Conservation (phyloP, 176 grass and related monocot species). For the Ensete glaucum region DNA sequence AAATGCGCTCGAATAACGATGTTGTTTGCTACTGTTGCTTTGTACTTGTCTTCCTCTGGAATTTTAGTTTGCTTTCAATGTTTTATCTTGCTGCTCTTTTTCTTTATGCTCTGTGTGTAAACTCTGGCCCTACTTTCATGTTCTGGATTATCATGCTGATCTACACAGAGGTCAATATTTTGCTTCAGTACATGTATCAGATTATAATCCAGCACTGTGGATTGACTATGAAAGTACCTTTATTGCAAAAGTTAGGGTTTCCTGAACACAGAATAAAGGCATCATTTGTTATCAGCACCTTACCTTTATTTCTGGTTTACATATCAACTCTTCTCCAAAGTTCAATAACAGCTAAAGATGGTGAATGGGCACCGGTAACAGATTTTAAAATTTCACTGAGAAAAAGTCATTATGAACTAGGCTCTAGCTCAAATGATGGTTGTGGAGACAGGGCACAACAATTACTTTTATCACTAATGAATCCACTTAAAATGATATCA, state of each 20-base stretch:
- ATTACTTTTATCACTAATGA: slow-evolving; percentile 47
- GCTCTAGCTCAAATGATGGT: slow-evolving; percentile 27
- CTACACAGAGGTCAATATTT: slow-evolving; percentile 89
- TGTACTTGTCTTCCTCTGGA: slow-evolving; percentile 86
- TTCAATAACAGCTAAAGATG: slow-evolving; percentile 89
- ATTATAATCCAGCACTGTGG: slow-evolving; percentile 99
- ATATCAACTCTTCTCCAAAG: slow-evolving; percentile 91
- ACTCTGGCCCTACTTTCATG: slow-evolving; percentile 79
- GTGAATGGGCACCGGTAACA: slow-evolving; percentile 89
- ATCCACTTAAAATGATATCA: slow-evolving; percentile 44
- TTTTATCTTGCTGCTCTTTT: slow-evolving; percentile 91
- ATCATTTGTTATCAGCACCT: slow-evolving; percentile 84
- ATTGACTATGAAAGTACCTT: slow-evolving; percentile 54
- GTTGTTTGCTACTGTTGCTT: slow-evolving; percentile 98
- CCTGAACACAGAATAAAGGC: slow-evolving; percentile 80
- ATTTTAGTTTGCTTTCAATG: slow-evolving; percentile 97
- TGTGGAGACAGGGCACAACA: slow-evolving; percentile 37
- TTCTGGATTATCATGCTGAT: slow-evolving; percentile 97
- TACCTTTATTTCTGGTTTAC: slow-evolving; percentile 93
- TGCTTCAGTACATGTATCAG: slow-evolving; percentile 90
- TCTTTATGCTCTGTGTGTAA: slow-evolving; percentile 92
- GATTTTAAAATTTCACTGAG: slow-evolving; percentile 71
- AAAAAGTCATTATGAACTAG: slow-evolving; percentile 54
- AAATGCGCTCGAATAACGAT: slow-evolving; percentile 95
- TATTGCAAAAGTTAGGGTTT: slow-evolving; percentile 83